A percentile compares a stretch with the other conserved stretches of the same genome.
Conservation (phyloP, 331 rosid species). For the Pyrus hybrid region DNA sequence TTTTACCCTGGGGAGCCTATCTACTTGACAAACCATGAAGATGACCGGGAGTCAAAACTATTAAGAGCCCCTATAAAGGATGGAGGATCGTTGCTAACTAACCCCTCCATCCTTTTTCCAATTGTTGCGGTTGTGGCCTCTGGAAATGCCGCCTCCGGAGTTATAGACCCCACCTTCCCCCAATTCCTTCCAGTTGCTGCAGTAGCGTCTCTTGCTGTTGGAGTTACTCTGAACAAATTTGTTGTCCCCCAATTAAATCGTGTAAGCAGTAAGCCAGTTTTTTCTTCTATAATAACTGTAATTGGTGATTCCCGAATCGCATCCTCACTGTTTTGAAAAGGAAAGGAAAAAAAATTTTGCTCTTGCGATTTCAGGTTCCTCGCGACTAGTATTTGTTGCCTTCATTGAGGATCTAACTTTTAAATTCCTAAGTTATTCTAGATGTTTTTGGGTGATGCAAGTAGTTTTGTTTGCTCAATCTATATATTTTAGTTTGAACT, state of each 20-base stretch:
- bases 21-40: slow-evolving; percentile 83
- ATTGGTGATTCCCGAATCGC: background rate
- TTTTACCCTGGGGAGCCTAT: slow-evolving; percentile 77
- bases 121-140: slow-evolving; percentile 71
- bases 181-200: slow-evolving; percentile 59
- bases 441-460: background rate
- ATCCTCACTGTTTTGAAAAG: background rate
- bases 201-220: slow-evolving; percentile 70
- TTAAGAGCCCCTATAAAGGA: slow-evolving; percentile 76
- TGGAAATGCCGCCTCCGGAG: slow-evolving; percentile 89
- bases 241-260: slow-evolving; percentile 65
- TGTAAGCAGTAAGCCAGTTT: slow-evolving; percentile 30
- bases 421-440: background rate
- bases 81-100: slow-evolving; percentile 42
- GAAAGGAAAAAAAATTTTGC: background rate
- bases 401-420: background rate
- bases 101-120: slow-evolving; percentile 68
- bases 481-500: background rate
- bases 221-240: slow-evolving; percentile 58
- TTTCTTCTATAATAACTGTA: background rate
- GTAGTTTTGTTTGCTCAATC: background rate
- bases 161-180: slow-evolving; percentile 80
- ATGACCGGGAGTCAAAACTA: slow-evolving; percentile 81
- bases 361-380: background rate
- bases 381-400: background rate